phyloP scores from a whole-genome alignment of 257 asterid genomes.

The Salvia rosmarinus region DNA sequence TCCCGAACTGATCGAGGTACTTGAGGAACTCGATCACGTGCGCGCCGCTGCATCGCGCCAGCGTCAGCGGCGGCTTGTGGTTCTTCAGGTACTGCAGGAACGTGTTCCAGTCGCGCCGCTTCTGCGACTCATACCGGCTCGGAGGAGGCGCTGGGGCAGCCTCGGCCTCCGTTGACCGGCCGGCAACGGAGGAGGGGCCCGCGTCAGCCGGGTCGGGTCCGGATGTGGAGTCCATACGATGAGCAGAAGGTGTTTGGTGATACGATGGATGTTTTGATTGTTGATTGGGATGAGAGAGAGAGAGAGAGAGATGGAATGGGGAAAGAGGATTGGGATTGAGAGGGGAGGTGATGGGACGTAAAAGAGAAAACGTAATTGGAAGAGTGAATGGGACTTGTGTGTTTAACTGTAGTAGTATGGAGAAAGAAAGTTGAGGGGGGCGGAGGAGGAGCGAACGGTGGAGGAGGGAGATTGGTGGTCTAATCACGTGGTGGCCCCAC shows the following conservation, averaged over 20 bases:
- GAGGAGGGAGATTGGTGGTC: neutral
- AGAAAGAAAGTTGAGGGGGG: neutral
- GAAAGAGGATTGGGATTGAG: slow-evolving; percentile 7
- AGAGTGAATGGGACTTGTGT: slow-evolving; percentile 28
- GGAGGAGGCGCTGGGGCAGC: slow-evolving; percentile 15
- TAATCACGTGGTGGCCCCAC: slow-evolving; percentile 46
- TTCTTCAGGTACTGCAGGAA: slow-evolving; percentile 46
- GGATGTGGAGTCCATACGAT: slow-evolving; percentile 38
- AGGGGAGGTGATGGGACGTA: slow-evolving; percentile 40
- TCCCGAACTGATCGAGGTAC: slow-evolving; percentile 56
- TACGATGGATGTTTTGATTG: neutral
- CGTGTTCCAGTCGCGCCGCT: slow-evolving; percentile 56
- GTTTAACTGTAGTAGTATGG: slow-evolving; percentile 20
- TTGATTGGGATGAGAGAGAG: slow-evolving; percentile 19
- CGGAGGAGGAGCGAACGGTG: slow-evolving; percentile 2
- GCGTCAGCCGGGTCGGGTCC: slow-evolving; percentile 32
- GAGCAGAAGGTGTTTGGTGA: neutral
- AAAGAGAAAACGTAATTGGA: slow-evolving; percentile 32
- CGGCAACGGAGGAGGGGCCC: neutral
- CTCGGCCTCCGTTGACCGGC: slow-evolving; percentile 32
- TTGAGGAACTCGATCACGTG: slow-evolving; percentile 58
- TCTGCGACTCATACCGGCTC: slow-evolving; percentile 56
- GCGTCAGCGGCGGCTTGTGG: slow-evolving; percentile 57
- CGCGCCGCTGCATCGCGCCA: slow-evolving; percentile 50
- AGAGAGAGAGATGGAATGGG: neutral